phyloP scores from a whole-genome alignment of 192 early-diverging fungal species.

The Umbelopsis vinacea region DNA sequence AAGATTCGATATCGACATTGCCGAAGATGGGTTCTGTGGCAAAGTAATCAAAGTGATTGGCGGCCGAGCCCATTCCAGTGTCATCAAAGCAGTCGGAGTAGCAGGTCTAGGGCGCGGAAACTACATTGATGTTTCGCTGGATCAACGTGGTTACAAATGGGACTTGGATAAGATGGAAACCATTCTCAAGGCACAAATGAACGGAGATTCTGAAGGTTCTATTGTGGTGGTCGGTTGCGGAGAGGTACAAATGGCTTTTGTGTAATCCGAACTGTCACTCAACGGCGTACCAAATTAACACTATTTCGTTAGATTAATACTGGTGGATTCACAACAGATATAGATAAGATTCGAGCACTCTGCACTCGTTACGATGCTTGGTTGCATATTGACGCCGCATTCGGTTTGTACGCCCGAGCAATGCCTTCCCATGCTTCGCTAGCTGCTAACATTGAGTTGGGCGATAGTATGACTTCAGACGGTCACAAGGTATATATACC shows the following conservation, averaged over 20 bases:
- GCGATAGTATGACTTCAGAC: slow-evolving; percentile 62
- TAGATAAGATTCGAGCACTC: slow-evolving; percentile 44
- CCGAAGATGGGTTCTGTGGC: slow-evolving; percentile 53
- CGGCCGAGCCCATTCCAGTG: slow-evolving; percentile 46
- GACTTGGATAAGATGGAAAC: slow-evolving; percentile 30
- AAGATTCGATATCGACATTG: slow-evolving; percentile 39
- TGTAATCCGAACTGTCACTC: not conserved
- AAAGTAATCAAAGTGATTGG: slow-evolving; percentile 39
- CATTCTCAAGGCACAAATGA: slow-evolving; percentile 8
- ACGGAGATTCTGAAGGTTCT: slow-evolving; percentile 28
- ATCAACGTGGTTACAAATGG: slow-evolving; percentile 2
- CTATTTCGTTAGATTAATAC: not conserved
- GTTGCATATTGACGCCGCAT: slow-evolving; percentile 69
- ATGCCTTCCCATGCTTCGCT: slow-evolving; percentile 37
- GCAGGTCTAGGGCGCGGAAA: slow-evolving; percentile 55
- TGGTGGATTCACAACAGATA: slow-evolving; percentile 44
- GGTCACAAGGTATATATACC: slow-evolving; percentile 49
- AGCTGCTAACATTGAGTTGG: slow-evolving; percentile 46
- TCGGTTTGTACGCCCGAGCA: slow-evolving; percentile 58
- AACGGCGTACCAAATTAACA: not conserved
- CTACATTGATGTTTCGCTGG: slow-evolving; percentile 43
- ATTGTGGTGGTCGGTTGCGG: slow-evolving; percentile 57
- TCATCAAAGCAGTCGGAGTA: slow-evolving; percentile 57
- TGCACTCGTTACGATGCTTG: slow-evolving; percentile 49
- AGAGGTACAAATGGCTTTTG: slow-evolving; percentile 57